phyloP scores from a whole-genome alignment of 352 stramenopile genomes.

The Salisapilia sapeloensis region DNA sequence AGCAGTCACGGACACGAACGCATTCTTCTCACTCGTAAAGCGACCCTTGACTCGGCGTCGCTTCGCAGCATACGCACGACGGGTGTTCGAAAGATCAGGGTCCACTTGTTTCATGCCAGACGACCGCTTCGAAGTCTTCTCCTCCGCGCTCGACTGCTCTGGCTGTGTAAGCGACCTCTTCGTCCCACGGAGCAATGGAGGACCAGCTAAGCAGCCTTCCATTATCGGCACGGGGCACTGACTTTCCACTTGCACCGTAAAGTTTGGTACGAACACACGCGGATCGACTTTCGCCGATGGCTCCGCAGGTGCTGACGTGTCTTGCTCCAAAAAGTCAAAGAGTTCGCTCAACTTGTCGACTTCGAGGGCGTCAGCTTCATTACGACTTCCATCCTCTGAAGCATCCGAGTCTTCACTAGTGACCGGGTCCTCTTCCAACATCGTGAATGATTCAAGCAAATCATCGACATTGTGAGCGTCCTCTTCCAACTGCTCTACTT shows the following conservation, averaged over 20 bases:
- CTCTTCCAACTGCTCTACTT: slow-evolving; percentile 1
- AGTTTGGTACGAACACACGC: slow-evolving; percentile 33
- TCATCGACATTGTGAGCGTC: slow-evolving; percentile 22
- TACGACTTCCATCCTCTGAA: slow-evolving; percentile 5
- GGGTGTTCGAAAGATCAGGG: slow-evolving; percentile 20
- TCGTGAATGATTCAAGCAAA: slow-evolving; percentile 16
- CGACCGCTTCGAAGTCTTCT: slow-evolving; percentile 21
- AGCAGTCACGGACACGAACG: slow-evolving; percentile 46
- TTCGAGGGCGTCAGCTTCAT: slow-evolving; percentile 35
- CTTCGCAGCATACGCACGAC: slow-evolving; percentile 38
- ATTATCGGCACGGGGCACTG: not conserved
- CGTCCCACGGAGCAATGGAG: too few species aligned
- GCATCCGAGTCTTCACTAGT: not conserved
- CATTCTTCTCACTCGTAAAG: slow-evolving; percentile 28
- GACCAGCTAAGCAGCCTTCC: slow-evolving; percentile 11
- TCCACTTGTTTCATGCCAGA: slow-evolving; percentile 6
- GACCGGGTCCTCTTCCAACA: slow-evolving; percentile 9
- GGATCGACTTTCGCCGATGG: slow-evolving; percentile 14
- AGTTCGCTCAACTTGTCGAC: slow-evolving; percentile 26
- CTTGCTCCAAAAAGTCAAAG: slow-evolving; percentile 21
- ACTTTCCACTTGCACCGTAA: slow-evolving; percentile 31
- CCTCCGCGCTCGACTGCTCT: slow-evolving; percentile 13
- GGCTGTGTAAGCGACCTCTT: too few species aligned
- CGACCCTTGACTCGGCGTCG: slow-evolving; percentile 45
- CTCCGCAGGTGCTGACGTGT: slow-evolving; percentile 2